Evolutionary conservation across 2,329 filamentous ascomycete species (phyloP), one percentile per base, ranked within the genome.

Genomic region (Geosmithia putterillii): DNA sequence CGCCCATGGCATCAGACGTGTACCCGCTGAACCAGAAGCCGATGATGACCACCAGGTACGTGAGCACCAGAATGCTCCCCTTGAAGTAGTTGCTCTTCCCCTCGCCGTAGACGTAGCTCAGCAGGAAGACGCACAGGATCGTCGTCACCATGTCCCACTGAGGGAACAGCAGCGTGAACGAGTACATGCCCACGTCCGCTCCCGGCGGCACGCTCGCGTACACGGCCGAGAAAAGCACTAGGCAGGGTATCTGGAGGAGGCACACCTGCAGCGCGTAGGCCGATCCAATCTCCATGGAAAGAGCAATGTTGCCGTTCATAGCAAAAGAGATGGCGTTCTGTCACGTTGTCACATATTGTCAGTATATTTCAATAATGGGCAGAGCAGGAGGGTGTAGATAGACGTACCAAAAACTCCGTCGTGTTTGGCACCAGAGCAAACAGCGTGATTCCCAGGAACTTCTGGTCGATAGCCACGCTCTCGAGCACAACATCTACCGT

Each of bases 61-160:
- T 92, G 42, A 98, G 69, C 49, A 96, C 79, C 42, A 98, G 71
- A 52, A 96, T 95, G 50, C 86, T 94, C 42, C 92, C 92, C 69
- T 98, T 98, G 78, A 98, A 98, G 64, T 98, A 98, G 64, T 98
- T 98, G 70, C 89, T 96, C 77, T 98, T 98, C 36, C 92, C 92
- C 65, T 98, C 92, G 42, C 90, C 86, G 54, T 96, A 94, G 71
- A 98, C 90, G 69, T 96, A 95, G 55, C 88, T 95, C 51, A 98
- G 78, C 45, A 98, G 68, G 67, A 98, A 95, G 17, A 98, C 88
- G 55, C 90, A 95, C 15, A 98, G 67, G 46, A 96, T 95, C 15
- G 96, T 87, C 1, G 86, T 95, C 12, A 96, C 82, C 86, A 98
- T 94, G 60, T 98, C 92, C 90, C 90, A 98, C 61, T 98, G 92